Evolutionary conservation across 2,329 filamentous ascomycete species (phyloP).

Genomic region (Monilinia fructigena): DNA sequence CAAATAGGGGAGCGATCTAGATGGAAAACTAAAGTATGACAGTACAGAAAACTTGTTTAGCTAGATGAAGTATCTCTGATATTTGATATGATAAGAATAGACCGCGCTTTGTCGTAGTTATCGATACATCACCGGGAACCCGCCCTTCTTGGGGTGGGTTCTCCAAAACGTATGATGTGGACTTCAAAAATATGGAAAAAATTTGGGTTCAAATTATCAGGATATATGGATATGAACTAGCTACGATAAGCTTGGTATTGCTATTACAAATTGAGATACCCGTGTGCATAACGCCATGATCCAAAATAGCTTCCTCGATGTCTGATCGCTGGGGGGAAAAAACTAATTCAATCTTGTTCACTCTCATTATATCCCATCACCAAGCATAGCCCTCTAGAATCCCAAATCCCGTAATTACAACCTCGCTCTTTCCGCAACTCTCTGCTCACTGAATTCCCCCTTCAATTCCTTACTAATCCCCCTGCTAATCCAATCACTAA

Average conservation of each 20-base stretch:
- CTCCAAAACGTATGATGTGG: too few relatives aligned
- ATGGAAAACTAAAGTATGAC: too few relatives aligned
- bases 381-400: background rate
- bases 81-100: too few relatives aligned
- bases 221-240: background rate
- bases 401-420: conserved; percentile 12
- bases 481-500: conserved; percentile 63
- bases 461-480: conserved; percentile 52
- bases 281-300: background rate
- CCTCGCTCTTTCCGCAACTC: conserved; percentile 22
- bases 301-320: background rate
- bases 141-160: too few relatives aligned
- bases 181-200: too few relatives aligned
- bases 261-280: background rate
- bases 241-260: background rate
- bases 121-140: too few relatives aligned
- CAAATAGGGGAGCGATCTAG: too few relatives aligned
- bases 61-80: too few relatives aligned
- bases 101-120: too few relatives aligned
- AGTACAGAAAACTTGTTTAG: too few relatives aligned
- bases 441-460: background rate
- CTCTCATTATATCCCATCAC: background rate
- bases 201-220: background rate
- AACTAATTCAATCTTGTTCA: background rate
- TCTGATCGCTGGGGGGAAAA: background rate